Base-by-base conservation (phyloP, 495 filamentous ascomycete genomes). In the Aspergillus panamensis region DNA sequence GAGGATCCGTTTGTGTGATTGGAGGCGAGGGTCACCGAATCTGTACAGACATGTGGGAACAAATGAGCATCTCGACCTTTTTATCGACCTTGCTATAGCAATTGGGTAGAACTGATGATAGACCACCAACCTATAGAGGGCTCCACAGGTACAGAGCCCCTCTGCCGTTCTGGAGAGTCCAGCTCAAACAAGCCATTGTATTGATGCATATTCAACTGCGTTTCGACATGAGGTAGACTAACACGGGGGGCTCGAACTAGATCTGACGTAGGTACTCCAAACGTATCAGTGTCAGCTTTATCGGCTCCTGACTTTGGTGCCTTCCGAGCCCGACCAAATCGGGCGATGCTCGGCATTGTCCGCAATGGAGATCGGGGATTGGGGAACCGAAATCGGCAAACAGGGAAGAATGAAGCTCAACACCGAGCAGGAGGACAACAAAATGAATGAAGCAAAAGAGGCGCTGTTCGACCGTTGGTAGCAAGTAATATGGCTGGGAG, bases 181-280 rank as follows among this genome's bases (percentile, higher is more conserved):
- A 61, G 57, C 16, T 72, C 72, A 56, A 71, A 72, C 39, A 76
- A 59, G 37, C 69, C 69, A 59, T 70, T 75, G 53, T 69, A 66
- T 57, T 74, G 73, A 64, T 76, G 70, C 74, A 79, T 79, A 51
- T 79, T 77, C 62, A 79, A 61, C 43, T 69, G 63, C 12, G 76
- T 72, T 53, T 77, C 76, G 66, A 79, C 72, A 69, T 71, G 70
- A 29, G 68, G 70, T 37, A 79, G 64, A 55, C 69, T 75, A 54
- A 79, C 62, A 62, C 71, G 72, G 44, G 74, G 76, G 40, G 71
- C 61, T 53, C 65, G 65, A 45, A 51, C 37, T 40, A 51, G 54
- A 64, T 67, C 67, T 69, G 61, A 59, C 50, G 51, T 53, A 53
- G 54, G 56, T 43, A 51, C 48, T 39, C 43, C 58, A 62, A 60